Evolutionary conservation across 345 rosid species (phyloP).

Genomic region (Salix purpurea): DNA sequence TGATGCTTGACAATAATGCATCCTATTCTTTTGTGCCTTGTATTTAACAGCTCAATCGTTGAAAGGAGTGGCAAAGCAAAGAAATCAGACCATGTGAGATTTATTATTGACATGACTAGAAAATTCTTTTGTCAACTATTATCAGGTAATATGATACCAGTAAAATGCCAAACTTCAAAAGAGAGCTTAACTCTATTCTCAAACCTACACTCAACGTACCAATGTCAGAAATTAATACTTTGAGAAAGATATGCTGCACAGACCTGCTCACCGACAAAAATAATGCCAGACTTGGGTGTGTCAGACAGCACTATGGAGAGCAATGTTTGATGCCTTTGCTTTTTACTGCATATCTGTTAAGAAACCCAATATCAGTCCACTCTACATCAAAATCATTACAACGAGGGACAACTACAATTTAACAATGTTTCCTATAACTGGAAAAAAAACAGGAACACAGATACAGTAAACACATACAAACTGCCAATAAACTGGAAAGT

Average conservation of each 20-base stretch:
- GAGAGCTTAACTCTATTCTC: background rate
- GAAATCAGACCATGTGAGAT: background rate
- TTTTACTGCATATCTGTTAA: conserved; percentile 52
- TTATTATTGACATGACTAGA: background rate
- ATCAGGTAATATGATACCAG: background rate
- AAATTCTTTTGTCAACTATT: background rate
- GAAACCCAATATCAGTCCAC: conserved; percentile 5
- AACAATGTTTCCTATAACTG: background rate
- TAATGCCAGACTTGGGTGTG: conserved; percentile 60
- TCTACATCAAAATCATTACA: background rate
- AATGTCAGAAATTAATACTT: background rate
- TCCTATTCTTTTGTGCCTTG: background rate
- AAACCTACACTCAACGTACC: background rate
- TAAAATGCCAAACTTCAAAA: background rate
- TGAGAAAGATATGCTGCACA: conserved; percentile 13
- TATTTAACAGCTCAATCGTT: background rate
- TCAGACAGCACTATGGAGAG: conserved; percentile 58
- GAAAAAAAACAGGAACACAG: background rate
- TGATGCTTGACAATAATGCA: background rate
- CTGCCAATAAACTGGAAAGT: background rate
- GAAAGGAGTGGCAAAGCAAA: background rate
- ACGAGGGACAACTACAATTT: background rate
- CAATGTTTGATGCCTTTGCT: conserved; percentile 47
- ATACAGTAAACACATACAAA: background rate
- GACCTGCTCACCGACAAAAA: conserved; percentile 90